phyloP scores from a whole-genome alignment of 345 rosid species.

The Bruguiera gymnorhiza region DNA sequence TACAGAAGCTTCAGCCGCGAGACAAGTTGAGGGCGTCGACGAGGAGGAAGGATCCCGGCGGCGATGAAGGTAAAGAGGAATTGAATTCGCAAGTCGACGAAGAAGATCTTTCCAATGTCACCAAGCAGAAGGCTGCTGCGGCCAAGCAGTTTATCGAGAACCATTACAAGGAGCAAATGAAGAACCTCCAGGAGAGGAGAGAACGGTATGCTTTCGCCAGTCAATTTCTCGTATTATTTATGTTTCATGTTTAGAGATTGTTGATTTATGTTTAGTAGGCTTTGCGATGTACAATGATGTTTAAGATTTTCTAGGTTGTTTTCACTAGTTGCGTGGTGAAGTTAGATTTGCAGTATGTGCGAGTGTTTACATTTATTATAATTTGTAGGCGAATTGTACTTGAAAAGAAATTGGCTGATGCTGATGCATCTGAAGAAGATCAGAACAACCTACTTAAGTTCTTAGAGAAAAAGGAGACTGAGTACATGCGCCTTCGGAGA shows the following conservation, averaged over 20 bases:
- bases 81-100: slow-evolving; percentile 10
- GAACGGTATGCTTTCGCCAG: slow-evolving; percentile 42
- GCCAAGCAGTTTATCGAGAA: slow-evolving; percentile 86
- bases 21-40: slow-evolving; percentile 40
- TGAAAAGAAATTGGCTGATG: slow-evolving; percentile 92
- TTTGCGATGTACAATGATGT: too few relatives aligned
- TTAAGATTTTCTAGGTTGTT: too few relatives aligned
- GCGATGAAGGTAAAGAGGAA: slow-evolving; percentile 23
- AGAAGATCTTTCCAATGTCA: slow-evolving; percentile 41
- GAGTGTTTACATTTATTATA: not conserved
- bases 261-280: too few relatives aligned
- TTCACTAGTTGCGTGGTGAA: too few relatives aligned
- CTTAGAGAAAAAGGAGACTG: slow-evolving; percentile 93
- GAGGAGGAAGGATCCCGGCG: slow-evolving; percentile 15
- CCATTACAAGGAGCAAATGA: slow-evolving; percentile 84
- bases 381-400: slow-evolving; percentile 50
- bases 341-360: not conserved
- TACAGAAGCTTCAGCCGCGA: slow-evolving; percentile 59
- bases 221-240: too few relatives aligned
- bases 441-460: slow-evolving; percentile 82
- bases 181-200: slow-evolving; percentile 73
- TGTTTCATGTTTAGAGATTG: too few relatives aligned
- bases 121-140: slow-evolving; percentile 76
- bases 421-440: slow-evolving; percentile 96
- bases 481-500: slow-evolving; percentile 94